These are phyloP conservation scores for Saccharomyces kudriavzevii DNA, from an alignment of 805 yeast genomes.

Conservation along the genomic window DNA sequence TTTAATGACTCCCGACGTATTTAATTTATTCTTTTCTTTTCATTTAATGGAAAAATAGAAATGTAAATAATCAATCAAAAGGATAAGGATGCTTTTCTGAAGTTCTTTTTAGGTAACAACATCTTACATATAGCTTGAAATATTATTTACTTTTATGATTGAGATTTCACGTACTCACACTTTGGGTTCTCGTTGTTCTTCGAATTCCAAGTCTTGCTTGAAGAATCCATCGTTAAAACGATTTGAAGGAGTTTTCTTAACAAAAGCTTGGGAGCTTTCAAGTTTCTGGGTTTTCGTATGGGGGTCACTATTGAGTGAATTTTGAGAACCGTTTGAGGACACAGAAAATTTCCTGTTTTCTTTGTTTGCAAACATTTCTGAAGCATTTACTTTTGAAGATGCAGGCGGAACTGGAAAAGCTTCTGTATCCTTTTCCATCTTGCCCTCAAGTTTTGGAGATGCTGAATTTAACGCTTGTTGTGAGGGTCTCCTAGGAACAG, in stretches of 20 bases:
- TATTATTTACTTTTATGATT: background rate
- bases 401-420: background rate
- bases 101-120: background rate
- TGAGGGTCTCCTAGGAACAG: conserved; percentile 16
- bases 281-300: conserved; percentile 2
- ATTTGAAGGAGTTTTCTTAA: conserved; percentile 2
- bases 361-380: conserved; percentile 27
- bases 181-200: background rate
- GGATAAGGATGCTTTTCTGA: background rate
- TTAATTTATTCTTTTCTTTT: background rate
- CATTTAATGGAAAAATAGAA: background rate
- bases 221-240: conserved; percentile 6
- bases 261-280: conserved; percentile 6
- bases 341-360: conserved; percentile 14
- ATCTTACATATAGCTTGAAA: background rate
- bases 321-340: conserved; percentile 5
- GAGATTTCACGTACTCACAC: background rate
- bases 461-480: conserved; percentile 6
- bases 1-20: background rate
- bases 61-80: background rate
- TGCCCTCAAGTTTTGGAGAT: background rate
- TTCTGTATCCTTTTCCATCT: background rate
- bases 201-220: conserved; percentile 3
- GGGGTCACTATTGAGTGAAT: background rate
- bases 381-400: conserved; percentile 10